A percentile compares a stretch with the other conserved stretches of the same genome.
phyloP scores from a whole-genome alignment of 495 filamentous ascomycete genomes.

The Hypomontagnella submonticulosa region DNA sequence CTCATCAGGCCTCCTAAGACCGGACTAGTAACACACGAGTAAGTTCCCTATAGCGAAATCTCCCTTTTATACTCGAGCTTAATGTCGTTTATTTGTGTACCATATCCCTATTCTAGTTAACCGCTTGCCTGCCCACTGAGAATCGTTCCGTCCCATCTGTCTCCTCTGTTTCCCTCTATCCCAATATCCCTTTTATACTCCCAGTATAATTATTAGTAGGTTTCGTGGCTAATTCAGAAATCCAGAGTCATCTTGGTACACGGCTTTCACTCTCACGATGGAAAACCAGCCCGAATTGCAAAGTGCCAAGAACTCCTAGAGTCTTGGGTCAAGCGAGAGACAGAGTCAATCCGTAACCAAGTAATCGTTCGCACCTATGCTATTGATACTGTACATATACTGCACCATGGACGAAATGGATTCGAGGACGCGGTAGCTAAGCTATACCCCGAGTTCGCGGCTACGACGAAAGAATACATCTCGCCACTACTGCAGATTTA shows the following conservation, averaged over 20 bases:
- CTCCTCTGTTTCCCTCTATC: not conserved
- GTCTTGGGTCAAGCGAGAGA: constrained; percentile 12
- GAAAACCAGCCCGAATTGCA: not conserved
- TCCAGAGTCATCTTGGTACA: constrained; percentile 34
- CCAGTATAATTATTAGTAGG: too few species aligned
- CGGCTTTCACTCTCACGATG: constrained; percentile 15
- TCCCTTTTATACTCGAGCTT: not conserved
- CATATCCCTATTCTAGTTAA: too few species aligned
- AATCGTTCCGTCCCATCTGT: too few species aligned
- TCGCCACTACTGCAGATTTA: constrained; percentile 11
- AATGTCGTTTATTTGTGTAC: too few species aligned
- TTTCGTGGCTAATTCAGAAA: not conserved
- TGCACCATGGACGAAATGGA: constrained; percentile 8
- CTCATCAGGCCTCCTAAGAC: not conserved
- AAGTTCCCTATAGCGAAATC: not conserved
- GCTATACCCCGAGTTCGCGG: not conserved
- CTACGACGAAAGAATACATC: not conserved
- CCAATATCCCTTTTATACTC: not conserved
- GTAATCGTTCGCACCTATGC: constrained; percentile 27
- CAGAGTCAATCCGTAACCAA: not conserved
- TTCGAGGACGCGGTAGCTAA: not conserved
- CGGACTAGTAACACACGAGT: constrained; percentile 12
- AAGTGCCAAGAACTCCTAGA: constrained; percentile 20
- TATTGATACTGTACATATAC: constrained; percentile 15
- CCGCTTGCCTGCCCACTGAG: too few species aligned